Conservation (phyloP, 306 rosid species). For the Ammopiptanthus mongolicus region DNA sequence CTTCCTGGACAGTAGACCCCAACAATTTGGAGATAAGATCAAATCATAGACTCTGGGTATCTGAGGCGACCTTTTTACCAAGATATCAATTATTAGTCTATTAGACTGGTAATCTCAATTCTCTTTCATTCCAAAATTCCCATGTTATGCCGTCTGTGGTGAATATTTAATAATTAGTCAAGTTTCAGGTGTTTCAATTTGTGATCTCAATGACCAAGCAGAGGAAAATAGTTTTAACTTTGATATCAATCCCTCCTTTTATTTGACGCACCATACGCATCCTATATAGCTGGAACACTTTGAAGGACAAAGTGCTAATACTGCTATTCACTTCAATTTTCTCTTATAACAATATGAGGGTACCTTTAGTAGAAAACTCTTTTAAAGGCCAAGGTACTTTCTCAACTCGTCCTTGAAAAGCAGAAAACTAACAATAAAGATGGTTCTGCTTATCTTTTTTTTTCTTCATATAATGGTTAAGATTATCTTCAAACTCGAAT, state of each 20-base stretch:
- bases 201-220: neutral
- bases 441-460: neutral
- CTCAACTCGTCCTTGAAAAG: neutral
- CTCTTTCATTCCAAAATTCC: neutral
- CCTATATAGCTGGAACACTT: no score
- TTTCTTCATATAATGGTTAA: no score
- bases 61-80: neutral
- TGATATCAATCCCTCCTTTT: no score
- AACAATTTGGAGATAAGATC: neutral
- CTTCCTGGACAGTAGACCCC: neutral
- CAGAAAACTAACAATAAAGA: neutral
- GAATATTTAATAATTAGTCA: neutral
- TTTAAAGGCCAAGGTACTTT: neutral
- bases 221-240: neutral
- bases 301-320: neutral
- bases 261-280: no score
- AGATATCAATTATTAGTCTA: no score
- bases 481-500: neutral
- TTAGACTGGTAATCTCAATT: neutral
- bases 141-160: neutral
- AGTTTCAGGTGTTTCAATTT: neutral
- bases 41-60: neutral
- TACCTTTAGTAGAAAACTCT: no score
- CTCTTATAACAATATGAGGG: no score
- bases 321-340: neutral